These are phyloP conservation scores for Protomyces inouyei DNA, from an alignment of 1,139 yeast genomes.

Conservation along the genomic window DNA sequence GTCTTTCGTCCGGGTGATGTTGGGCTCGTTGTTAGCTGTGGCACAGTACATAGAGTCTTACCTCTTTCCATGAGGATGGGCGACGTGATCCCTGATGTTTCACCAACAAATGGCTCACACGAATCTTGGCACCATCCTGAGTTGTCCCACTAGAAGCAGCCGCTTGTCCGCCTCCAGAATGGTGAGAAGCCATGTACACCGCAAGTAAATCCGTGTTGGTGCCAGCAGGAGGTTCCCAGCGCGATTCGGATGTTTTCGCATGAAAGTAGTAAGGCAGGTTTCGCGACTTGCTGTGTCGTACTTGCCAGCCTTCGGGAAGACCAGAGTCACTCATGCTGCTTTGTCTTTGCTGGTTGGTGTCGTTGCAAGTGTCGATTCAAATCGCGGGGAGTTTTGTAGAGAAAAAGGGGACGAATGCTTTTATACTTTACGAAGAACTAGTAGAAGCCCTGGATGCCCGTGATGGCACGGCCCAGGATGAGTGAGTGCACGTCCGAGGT, in stretches of 20 bases:
- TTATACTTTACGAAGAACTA: not conserved
- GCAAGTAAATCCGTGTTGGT: conserved; percentile 61
- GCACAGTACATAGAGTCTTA: not conserved
- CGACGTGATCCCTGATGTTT: conserved; percentile 80
- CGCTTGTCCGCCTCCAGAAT: conserved; percentile 34
- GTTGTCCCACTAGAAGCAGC: not conserved
- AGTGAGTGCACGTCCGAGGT: conserved; percentile 47
- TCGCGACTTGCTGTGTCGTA: conserved; percentile 72
- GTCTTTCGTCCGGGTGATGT: conserved; percentile 71
- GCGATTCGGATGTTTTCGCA: conserved; percentile 47
- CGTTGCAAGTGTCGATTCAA: not conserved
- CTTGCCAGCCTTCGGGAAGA: conserved; percentile 79
- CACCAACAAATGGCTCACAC: conserved; percentile 68
- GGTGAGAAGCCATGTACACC: conserved; percentile 47
- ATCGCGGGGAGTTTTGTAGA: no score
- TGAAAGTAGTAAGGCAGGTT: conserved; percentile 66
- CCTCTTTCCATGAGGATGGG: conserved; percentile 84
- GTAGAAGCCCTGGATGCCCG: conserved; percentile 42
- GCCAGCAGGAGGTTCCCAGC: conserved; percentile 91
- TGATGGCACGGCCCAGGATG: conserved; percentile 45
- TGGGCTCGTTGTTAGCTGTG: conserved; percentile 39
- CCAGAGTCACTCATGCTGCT: conserved; percentile 48
- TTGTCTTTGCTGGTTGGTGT: not conserved
- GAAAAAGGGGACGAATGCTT: no score
- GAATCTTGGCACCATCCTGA: conserved; percentile 48